Evolutionary conservation across 805 yeast species (phyloP), one percentile per base, ranked within the genome.

Genomic region (Myxozyma neotropica): DNA sequence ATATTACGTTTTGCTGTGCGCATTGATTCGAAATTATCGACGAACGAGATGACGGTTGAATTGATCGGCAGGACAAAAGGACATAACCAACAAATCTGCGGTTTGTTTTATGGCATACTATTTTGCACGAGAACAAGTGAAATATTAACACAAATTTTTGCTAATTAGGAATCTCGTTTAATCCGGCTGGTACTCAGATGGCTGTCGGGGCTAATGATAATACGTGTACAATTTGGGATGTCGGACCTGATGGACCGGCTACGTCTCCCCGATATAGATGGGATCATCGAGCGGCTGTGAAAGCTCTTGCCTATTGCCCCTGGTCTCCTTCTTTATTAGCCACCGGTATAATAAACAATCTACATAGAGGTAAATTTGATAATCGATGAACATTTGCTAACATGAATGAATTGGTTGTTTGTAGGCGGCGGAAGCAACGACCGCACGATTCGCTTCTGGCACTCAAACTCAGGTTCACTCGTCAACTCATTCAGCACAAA

Each of bases 121-220:
- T 15, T 26, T 6, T 24, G 26, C 26, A n/a, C n/a, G n/a, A n/a
- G n/a, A n/a, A n/a, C n/a, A n/a, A n/a, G n/a, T n/a, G n/a, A n/a
- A n/a, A n/a, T n/a, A n/a, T 10, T 26, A 7, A 21, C 10, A 8
- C 26, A 23, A 35, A 10, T 23, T 36, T 10, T 23, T 47, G 15
- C 35, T 40, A 15, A 42, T 35, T 51, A 81, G 87, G 86, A 1
- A 79, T 89, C 17, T 84, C 88, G 3, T 71, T 89, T 15, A 84
- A 82, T 62, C 72, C 75, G 4, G 81, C 81, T 53, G 74, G 75
- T 24, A 74, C 77, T 1, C 85, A 86, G 55, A 68, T 89, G 36
- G 91, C 96, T 0, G 80, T 88, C 7, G 97, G 97, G 0, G 88
- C 90, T 1, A 91, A 91, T 70, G 96, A 91, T 69, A 89, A 91